A percentile compares a stretch with the other conserved stretches of the same genome.
phyloP scores from a whole-genome alignment of 1,139 yeast genomes.

The Blastobotrys petasosporus region DNA sequence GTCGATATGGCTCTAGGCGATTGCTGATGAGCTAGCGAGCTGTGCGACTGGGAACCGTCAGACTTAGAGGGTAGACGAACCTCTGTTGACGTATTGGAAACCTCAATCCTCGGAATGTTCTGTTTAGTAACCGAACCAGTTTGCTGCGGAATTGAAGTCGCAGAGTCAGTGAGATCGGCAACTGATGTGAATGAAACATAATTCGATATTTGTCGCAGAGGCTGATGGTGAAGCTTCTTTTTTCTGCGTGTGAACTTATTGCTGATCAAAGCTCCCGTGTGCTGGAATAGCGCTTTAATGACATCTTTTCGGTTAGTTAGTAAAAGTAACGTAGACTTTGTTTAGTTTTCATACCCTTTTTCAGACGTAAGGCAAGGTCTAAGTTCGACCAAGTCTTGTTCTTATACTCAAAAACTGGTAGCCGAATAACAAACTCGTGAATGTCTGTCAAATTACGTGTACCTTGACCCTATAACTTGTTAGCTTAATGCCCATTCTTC shows the following conservation, averaged over 20 bases:
- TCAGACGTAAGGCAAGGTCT: conserved; percentile 59
- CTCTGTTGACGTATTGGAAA: neutral
- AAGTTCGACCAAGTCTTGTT: conserved; percentile 76
- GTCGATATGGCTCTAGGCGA: neutral
- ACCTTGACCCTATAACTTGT: conserved; percentile 48
- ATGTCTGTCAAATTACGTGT: conserved; percentile 63
- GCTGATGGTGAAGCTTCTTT: conserved; percentile 19
- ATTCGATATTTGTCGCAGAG: conserved; percentile 31
- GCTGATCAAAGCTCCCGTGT: conserved; percentile 73
- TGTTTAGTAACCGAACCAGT: neutral
- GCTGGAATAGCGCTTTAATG: conserved; percentile 59
- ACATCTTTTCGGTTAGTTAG: conserved; percentile 39
- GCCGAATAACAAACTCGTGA: conserved; percentile 54
- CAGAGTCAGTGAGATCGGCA: conserved; percentile 23
- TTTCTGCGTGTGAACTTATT: conserved; percentile 56
- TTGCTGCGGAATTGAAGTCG: neutral
- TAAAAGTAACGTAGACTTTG: too few species aligned
- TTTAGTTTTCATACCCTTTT: conserved; percentile 35
- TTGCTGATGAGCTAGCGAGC: neutral
- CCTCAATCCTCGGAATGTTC: neutral
- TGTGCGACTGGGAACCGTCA: neutral
- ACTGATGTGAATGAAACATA: conserved; percentile 33
- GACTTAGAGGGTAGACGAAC: conserved; percentile 1
- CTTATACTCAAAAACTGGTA: conserved; percentile 59
- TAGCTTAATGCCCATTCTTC: conserved; percentile 3